Percentiles rank a stretch among this genome's conserved stretches.
phyloP scores from a whole-genome alignment of 2,329 filamentous ascomycete species.

The Colletotrichum brevisporum region DNA sequence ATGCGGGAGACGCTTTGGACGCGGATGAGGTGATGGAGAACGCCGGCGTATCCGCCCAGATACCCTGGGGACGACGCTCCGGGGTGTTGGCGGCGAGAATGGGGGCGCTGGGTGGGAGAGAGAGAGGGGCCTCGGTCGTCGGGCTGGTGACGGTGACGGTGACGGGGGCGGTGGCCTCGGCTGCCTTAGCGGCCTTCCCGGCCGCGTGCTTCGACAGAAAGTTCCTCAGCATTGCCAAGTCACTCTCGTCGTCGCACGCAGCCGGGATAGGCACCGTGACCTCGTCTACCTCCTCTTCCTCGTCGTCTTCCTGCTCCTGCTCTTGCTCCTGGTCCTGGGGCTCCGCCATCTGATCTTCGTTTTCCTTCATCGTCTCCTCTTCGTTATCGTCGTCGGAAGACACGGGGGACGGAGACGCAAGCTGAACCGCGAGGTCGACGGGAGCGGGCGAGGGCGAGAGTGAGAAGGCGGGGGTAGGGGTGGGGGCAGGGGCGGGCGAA shows the following conservation, averaged over 20 bases:
- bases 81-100: conserved; percentile 22
- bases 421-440: not conserved
- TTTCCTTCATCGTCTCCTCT: not conserved
- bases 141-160: not conserved
- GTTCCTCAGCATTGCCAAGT: conserved; percentile 27
- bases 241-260: conserved; percentile 19
- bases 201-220: conserved; percentile 42
- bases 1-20: conserved; percentile 9
- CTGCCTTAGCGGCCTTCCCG: conserved; percentile 51
- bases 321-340: not conserved
- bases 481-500: not conserved
- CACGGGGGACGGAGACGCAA: not conserved
- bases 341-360: not conserved
- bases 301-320: not conserved
- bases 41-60: conserved; percentile 8
- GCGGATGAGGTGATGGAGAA: conserved; percentile 22
- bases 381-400: not conserved
- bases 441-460: not conserved
- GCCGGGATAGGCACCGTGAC: not conserved
- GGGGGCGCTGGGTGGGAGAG: conserved; percentile 6
- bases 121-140: not conserved
- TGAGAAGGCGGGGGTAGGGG: not conserved
- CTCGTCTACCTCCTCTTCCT: not conserved
- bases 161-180: conserved; percentile 38
- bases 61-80: conserved; percentile 25